phyloP scores from a whole-genome alignment of 2,329 filamentous ascomycete genomes.

The Dothistroma pini region DNA sequence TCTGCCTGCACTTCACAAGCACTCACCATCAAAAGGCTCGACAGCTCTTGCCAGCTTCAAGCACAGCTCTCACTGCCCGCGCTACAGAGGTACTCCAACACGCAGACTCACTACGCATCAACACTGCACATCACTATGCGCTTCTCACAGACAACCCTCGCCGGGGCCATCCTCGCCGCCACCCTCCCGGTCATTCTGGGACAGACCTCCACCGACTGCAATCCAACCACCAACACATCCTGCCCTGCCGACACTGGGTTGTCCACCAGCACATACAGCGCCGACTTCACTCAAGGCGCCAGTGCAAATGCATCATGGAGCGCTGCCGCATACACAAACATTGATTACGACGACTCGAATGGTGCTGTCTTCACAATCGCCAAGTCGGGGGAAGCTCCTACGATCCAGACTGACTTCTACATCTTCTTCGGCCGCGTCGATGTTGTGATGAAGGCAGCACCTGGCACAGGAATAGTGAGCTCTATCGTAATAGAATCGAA shows the following conservation, averaged over 20 bases:
- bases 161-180: conserved; percentile 36
- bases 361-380: conserved; percentile 70
- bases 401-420: conserved; percentile 59
- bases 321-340: conserved; percentile 59
- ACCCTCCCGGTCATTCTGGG: conserved; percentile 53
- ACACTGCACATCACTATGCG: conserved; percentile 29
- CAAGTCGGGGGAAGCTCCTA: conserved; percentile 71
- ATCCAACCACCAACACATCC: conserved; percentile 62
- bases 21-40: neutral
- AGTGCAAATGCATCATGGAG: conserved; percentile 60
- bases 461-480: conserved; percentile 71
- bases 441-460: conserved; percentile 69
- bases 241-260: conserved; percentile 72
- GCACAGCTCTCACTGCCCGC: neutral
- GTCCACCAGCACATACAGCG: conserved; percentile 51
- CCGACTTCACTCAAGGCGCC: conserved; percentile 52
- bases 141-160: conserved; percentile 23
- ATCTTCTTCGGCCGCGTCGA: conserved; percentile 82
- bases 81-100: neutral
- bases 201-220: conserved; percentile 74
- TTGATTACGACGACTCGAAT: conserved; percentile 55
- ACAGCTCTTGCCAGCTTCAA: neutral
- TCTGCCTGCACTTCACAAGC: neutral
- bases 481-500: conserved; percentile 79
- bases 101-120: neutral